Base-by-base conservation (phyloP, 2,329 filamentous ascomycete genomes). In the Diplocarpon rosae region DNA sequence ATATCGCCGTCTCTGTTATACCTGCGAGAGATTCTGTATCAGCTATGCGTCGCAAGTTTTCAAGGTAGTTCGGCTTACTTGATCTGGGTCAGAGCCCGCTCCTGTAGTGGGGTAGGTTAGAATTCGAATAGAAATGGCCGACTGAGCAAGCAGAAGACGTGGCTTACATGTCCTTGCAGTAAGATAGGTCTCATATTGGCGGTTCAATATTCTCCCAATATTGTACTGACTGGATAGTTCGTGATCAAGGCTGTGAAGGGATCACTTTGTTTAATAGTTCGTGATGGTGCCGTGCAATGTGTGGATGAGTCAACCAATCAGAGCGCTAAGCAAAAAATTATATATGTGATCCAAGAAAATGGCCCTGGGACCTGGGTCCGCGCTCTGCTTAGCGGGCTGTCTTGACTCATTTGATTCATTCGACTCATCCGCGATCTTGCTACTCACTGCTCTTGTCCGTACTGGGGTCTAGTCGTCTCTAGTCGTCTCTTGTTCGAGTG, bases 1-100 rank as follows among this genome's bases (percentile, higher is more conserved):
- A 96, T 78, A 65, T 98, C 92, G 69, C 92, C 92, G 70, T 98
- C 92, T 68, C 80, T 78, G 70, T 89, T 93, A 72, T 86, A 95
- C 65, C 83, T 87, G 32, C 28, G 37, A 30, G 13, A 38, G 6
- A 30, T 45, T 59, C 46, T 60, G 51, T 48, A 49, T 51, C 16
- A 35, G 13, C 24, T 37, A 42, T 44, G 37, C 42, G 46, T 37
- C 30, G 45, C 27, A 5, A 7, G 33, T 45, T n/a, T n/a, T 42
- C 37, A 29, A 38, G 39, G 36, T 20, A 39, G 32, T 51, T 46
- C 28, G 47, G 52, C 72, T 61, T 74, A 87, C 81, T 81, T 86
- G 68, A 95, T 90, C 69, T 95, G 88, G 65, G 87, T 95, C 69
- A 95, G 77, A 69, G 88, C 86, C 73, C 88, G 85, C 76, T 94